A percentile compares a stretch with the other conserved stretches of the same genome.
phyloP scores from a whole-genome alignment of 2,329 filamentous ascomycete species.

The Periconia digitata region DNA sequence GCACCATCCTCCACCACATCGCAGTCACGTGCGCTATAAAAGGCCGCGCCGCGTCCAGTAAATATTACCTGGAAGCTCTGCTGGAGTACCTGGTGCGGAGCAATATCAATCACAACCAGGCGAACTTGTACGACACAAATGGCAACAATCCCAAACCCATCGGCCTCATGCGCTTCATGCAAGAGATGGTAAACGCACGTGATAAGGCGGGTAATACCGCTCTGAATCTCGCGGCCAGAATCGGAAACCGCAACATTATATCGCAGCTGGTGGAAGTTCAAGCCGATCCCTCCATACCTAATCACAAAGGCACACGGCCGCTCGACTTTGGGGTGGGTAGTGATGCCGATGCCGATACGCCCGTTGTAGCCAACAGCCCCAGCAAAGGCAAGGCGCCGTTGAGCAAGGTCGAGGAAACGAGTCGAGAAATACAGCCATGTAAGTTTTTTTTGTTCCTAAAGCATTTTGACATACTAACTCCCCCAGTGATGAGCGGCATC shows the following conservation, averaged over 20 bases:
- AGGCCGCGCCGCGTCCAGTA: constrained; percentile 84
- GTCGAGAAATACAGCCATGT: constrained; percentile 79
- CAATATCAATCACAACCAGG: constrained; percentile 39
- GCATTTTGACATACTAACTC: constrained; percentile 1
- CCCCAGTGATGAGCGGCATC: constrained; percentile 73
- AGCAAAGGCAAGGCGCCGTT: constrained; percentile 41
- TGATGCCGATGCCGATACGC: constrained; percentile 54
- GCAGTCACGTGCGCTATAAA: constrained; percentile 95
- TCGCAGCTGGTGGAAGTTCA: constrained; percentile 95
- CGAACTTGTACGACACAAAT: constrained; percentile 51
- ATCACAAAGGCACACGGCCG: constrained; percentile 83
- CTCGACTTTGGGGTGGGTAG: constrained; percentile 92
- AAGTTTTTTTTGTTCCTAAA: constrained; percentile 45
- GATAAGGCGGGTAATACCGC: constrained; percentile 95
- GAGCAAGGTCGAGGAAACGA: constrained; percentile 67
- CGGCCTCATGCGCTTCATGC: constrained; percentile 89
- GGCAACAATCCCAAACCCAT: constrained; percentile 66
- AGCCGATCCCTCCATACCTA: constrained; percentile 88
- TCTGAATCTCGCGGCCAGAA: constrained; percentile 87
- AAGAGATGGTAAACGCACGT: constrained; percentile 92
- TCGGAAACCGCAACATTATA: constrained; percentile 91
- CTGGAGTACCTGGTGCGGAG: constrained; percentile 93
- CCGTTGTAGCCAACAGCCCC: constrained; percentile 39
- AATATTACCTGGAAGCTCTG: constrained; percentile 93
- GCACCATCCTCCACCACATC: constrained; percentile 94